Base-by-base conservation (phyloP, 352 stramenopile species). In the Sclerospora graminicola region DNA sequence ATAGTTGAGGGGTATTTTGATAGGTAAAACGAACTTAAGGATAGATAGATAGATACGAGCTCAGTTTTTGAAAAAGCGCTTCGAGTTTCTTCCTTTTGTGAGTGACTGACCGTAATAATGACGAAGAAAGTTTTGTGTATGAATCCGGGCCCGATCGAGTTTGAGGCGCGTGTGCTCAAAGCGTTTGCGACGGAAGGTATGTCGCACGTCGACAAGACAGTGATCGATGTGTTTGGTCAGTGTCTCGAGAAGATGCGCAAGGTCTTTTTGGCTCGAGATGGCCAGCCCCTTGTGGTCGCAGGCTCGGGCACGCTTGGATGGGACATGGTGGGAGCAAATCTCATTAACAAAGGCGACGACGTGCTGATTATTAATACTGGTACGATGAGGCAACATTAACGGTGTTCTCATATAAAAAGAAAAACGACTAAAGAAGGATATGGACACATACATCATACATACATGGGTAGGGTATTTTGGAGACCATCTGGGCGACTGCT, bases 161-260 rank as follows among this genome's bases (percentile, higher is more conserved):
- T 88, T 52, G 76, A 88, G 67, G 54, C 57, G 32, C 67, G 74
- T 38, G 76, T 88, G 65, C 69, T 88, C 28, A 61, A 76, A 35
- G 54, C 63, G 26, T 88, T 88, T 60, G 62, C 68, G 36, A 66
- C 72, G 50, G 72, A 84, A 28, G 76, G 76, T 46, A 80, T 88
- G 51, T 88, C 76, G 13, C 76, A 88, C 51, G 76, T 88, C 48
- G 76, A 88, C 55, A 82, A 83, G 62, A 66, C 48, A 26, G 74
- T 85, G 26, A 80, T 88, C 34, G 72, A 85, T 36, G 60, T 84
- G 10, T 88, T 88, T 48, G 72, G 72, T 27, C 65, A 82, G 45
- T 82, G 63, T 15, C 66, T 88, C 16, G 76, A 88, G 62, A 85
- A 88, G 68, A 79, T 85, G 68, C 76, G 76, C 55, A 81, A 85